Base-by-base conservation (phyloP, 306 rosid genomes). In the Ormosia emarginata region DNA sequence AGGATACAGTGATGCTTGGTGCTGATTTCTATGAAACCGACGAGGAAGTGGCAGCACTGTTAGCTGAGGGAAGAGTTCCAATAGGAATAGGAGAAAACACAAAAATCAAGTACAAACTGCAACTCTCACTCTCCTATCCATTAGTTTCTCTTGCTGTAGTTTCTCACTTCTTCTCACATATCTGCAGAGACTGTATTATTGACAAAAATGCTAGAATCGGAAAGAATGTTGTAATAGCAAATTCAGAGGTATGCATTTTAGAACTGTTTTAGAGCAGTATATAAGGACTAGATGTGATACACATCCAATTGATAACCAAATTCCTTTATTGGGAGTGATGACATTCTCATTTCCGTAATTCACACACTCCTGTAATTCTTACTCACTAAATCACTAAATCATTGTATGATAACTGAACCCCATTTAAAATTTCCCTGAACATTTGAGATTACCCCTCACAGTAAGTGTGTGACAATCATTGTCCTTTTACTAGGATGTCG, bases 1-100 rank as follows among this genome's bases (percentile, higher is more conserved):
- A 95, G 98, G 98, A 95, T 59, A 93, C 98, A 17, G 94, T 95
- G 87, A 90, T 93, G 97, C 98, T 95, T 67, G 95, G 99, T 4
- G 99, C 99, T 80, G 99, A 95, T 79, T 93, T 72, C 88, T 95
- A 93, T 46, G 98, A 93, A 89, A 95, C 98, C 0, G 92, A 88
- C 1, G 74, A 63, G 34, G 99, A 95, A 85, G 78, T 65, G 77
- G 55, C 83, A 33, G 85, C 95, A 81, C 76, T 91, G 74, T 81
- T 91, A 75, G 90, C 91, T 52, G 98, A 91, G 74, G 99, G 99
- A 82, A 85, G 88, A 87, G 98, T 91, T 85, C 98, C 97, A n/a
- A 7, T 86, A 32, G 99, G 99, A 71, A 91, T 95, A 75, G 97
- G 99, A 82, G 97, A 93, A 89, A 93, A 95, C 33, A 86, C 98